Conservation (phyloP, 495 filamentous ascomycete genomes). For the Lepraria neglecta region DNA sequence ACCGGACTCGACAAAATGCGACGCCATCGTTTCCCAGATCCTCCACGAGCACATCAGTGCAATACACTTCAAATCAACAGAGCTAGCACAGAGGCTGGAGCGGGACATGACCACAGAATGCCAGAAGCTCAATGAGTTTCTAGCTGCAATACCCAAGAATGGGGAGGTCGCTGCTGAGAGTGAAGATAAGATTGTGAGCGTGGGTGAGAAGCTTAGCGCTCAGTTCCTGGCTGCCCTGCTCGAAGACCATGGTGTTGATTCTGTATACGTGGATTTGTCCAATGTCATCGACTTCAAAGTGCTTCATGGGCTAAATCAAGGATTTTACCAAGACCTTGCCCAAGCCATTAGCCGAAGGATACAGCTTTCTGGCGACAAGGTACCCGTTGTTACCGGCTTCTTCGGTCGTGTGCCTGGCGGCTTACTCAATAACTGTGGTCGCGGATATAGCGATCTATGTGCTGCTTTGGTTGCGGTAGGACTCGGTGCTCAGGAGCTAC, state of each 20-base stretch:
- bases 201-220: constrained; percentile 91
- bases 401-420: constrained; percentile 82
- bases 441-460: constrained; percentile 87
- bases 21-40: constrained; percentile 20
- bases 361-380: constrained; percentile 56
- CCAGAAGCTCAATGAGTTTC: constrained; percentile 49
- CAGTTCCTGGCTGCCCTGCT: constrained; percentile 77
- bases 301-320: constrained; percentile 55
- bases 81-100: constrained; percentile 52
- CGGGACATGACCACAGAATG: constrained; percentile 70
- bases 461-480: constrained; percentile 78
- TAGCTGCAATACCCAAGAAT: constrained; percentile 54
- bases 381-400: constrained; percentile 74
- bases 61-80: constrained; percentile 37
- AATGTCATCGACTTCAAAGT: constrained; percentile 62
- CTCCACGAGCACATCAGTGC: constrained; percentile 17
- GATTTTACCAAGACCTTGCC: constrained; percentile 74
- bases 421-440: constrained; percentile 69
- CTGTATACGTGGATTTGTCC: constrained; percentile 80
- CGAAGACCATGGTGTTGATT: constrained; percentile 67
- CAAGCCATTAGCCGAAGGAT: constrained; percentile 60
- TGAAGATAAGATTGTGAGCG: constrained; percentile 84
- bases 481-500: constrained; percentile 55
- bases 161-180: constrained; percentile 70
- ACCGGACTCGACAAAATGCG: constrained; percentile 10